Evolutionary conservation across 306 rosid species (phyloP).

Genomic region (Gastrolobium villosum): DNA sequence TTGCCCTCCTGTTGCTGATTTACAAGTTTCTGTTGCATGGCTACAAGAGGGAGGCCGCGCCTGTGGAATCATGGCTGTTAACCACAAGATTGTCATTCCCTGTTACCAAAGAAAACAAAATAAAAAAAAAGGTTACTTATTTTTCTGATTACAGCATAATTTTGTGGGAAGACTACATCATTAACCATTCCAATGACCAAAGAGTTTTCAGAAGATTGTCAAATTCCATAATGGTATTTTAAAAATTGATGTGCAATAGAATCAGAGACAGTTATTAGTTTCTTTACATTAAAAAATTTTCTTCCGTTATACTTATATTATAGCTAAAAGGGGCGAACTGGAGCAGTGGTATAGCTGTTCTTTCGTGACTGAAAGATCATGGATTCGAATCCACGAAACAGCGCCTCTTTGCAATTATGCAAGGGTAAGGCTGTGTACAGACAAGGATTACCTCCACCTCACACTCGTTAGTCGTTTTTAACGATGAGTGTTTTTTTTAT

Average conservation of each 20-base stretch:
- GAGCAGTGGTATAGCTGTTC: no score
- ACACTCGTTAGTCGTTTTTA: no score
- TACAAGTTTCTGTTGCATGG: conserved; percentile 48
- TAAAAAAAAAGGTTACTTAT: neutral
- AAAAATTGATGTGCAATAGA: neutral
- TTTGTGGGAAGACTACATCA: neutral
- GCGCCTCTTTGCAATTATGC: no score
- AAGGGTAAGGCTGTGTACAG: no score
- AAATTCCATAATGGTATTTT: neutral
- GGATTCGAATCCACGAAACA: no score
- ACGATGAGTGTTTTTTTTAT: no score
- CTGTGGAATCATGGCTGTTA: conserved; percentile 71
- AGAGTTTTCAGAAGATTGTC: neutral
- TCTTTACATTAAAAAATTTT: neutral
- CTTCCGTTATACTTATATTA: neutral
- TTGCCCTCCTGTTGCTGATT: conserved; percentile 58
- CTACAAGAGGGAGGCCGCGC: conserved; percentile 64
- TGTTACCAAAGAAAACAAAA: conserved; percentile 27
- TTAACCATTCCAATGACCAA: neutral
- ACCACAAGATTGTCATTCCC: conserved; percentile 74
- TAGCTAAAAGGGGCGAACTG: no score
- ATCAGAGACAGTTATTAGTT: neutral
- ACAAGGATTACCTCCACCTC: no score
- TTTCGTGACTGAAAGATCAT: no score
- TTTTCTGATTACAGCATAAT: neutral